Evolutionary conservation across 2,329 filamentous ascomycete genomes (phyloP).

Genomic region (Cladophialophora yegresii): DNA sequence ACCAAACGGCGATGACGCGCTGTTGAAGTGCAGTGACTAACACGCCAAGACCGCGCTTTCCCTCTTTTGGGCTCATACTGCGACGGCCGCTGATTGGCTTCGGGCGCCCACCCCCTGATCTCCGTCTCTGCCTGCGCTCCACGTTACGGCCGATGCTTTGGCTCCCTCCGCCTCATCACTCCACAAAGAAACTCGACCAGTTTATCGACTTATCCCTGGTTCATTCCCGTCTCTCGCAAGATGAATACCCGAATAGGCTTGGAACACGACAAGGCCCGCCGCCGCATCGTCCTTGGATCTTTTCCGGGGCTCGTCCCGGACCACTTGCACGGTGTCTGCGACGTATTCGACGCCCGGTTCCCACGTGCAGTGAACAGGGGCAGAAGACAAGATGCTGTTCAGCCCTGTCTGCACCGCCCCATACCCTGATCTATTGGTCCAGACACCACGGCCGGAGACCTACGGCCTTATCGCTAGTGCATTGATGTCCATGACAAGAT

Average conservation of each 20-base stretch:
- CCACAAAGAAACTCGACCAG: neutral
- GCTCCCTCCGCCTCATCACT: neutral
- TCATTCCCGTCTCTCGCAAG: neutral
- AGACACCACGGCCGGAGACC: neutral
- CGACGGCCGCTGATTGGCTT: slow-evolving; percentile 4
- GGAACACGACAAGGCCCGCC: slow-evolving; percentile 2
- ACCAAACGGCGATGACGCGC: neutral
- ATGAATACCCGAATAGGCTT: neutral
- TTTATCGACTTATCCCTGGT: neutral
- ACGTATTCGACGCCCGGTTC: neutral
- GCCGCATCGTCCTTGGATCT: neutral
- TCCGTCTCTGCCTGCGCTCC: neutral
- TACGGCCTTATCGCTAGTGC: slow-evolving; percentile 14
- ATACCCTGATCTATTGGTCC: neutral
- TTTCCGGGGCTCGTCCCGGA: neutral
- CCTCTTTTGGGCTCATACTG: neutral
- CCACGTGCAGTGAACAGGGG: neutral
- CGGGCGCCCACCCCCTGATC: neutral
- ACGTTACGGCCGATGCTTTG: neutral
- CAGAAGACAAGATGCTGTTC: neutral
- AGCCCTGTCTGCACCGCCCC: neutral
- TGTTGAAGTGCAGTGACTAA: neutral
- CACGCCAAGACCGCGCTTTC: neutral
- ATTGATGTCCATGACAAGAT: neutral
- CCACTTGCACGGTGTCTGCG: neutral